phyloP scores from a whole-genome alignment of 441 rosid genomes.

The Gossypium gossypioides region DNA sequence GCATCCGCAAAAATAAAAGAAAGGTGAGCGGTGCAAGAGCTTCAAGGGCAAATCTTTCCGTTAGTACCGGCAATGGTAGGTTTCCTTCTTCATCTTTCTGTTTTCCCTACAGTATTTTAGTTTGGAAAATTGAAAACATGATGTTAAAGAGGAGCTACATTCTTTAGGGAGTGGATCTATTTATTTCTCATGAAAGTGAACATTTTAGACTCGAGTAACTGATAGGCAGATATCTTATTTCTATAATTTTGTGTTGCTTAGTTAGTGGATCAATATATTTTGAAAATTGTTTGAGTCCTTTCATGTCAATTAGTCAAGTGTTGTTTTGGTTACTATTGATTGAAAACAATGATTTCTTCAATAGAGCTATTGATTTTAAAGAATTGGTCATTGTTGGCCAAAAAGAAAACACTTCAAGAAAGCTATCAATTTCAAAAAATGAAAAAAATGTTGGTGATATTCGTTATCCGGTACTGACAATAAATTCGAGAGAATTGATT shows the following conservation, averaged over 20 bases:
- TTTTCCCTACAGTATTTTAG: not conserved
- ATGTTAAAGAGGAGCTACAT: not conserved
- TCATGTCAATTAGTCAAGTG: not conserved
- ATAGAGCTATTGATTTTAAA: not conserved
- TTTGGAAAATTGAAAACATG: not conserved
- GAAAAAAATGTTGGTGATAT: not conserved
- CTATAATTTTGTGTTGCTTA: not conserved
- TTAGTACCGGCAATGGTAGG: conserved; percentile 37
- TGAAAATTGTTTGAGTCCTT: not conserved
- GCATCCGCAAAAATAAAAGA: conserved; percentile 42
- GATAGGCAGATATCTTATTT: not conserved
- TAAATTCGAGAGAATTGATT: no score
- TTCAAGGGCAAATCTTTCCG: conserved; percentile 47
- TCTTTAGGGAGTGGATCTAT: not conserved
- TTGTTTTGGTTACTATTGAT: not conserved
- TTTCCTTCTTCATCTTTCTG: conserved; percentile 8
- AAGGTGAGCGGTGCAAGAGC: conserved; percentile 39
- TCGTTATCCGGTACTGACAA: not conserved
- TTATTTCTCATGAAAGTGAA: not conserved
- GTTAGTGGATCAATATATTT: not conserved
- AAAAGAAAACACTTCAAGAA: not conserved
- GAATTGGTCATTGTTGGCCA: not conserved
- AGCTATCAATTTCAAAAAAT: not conserved
- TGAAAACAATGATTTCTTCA: not conserved
- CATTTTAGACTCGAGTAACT: not conserved